Evolutionary conservation across 2,329 filamentous ascomycete species (phyloP), one percentile per base, ranked within the genome.

Genomic region (Teratosphaeria epicoccoides): DNA sequence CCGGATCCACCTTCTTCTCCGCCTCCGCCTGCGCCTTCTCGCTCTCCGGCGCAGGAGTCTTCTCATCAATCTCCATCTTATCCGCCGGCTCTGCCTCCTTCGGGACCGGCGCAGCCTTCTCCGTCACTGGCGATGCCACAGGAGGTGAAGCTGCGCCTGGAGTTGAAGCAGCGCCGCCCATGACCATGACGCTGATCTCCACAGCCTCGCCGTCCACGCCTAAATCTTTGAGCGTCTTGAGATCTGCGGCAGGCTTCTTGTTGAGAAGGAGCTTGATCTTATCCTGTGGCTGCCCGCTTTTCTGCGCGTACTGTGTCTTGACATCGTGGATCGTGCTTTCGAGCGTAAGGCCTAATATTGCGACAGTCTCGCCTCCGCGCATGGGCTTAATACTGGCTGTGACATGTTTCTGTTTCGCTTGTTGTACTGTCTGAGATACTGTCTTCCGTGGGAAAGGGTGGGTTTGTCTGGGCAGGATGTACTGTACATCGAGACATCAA

Each of bases 161-260:
- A 11, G 54, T 26, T 14, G 43, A 26, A 6, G 44, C 49, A 17
- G 54, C 55, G 2, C 76, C 80, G 12, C 88, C 89, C 66, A 95
- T 81, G 20, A 96, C 77, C 89, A 97, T 97, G 51, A 96, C 79
- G 1, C 82, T 82, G 56, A 97, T 83, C 67, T 95, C 89, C 0
- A 91, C 74, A 10, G 22, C 47, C 72, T 62, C 17, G 61, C 75
- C 24, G 71, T 79, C 80, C 3, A 78, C 75, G 0, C 75, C 76
- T 2, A 66, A 49, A 6, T 66, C 63, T 26, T 63, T 60, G 7
- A 64, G 52, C 4, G 64, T 66, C 51, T 66, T 65, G 23, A 67
- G 60, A 43, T 66, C 69, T 12, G 60, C 66, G 0, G 88, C 80
- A 0, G 91, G 91, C 70, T 95, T 95, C 74, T 93, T 94, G 69